These are phyloP conservation scores for Typha latifolia DNA, from an alignment of 176 grass and related monocot genomes.

Conservation along the genomic window DNA sequence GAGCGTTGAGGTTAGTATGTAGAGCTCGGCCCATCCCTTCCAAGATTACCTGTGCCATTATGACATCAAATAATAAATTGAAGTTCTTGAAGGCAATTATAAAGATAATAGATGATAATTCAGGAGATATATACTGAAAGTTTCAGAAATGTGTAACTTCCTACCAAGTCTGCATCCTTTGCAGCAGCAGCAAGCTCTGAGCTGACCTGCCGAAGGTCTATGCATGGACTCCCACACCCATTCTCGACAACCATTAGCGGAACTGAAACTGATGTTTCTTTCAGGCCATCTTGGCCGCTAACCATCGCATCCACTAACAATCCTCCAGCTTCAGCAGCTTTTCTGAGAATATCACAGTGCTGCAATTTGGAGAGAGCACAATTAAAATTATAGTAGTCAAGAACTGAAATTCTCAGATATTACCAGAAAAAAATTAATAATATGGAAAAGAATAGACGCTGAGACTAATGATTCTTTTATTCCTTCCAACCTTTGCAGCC, in stretches of 20 bases:
- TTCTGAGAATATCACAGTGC: conserved; percentile 84
- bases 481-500: conserved; percentile 66
- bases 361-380: conserved; percentile 13
- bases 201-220: conserved; percentile 96
- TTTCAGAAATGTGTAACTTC: conserved; percentile 9
- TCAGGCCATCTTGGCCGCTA: conserved; percentile 64
- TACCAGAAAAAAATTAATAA: no score
- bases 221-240: conserved; percentile 79
- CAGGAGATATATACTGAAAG: not conserved
- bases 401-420: no score
- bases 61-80: not conserved
- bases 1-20: conserved; percentile 87
- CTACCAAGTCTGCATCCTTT: conserved; percentile 89
- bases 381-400: no score
- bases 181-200: conserved; percentile 75
- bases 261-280: conserved; percentile 45
- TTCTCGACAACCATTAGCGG: conserved; percentile 94
- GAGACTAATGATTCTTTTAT: not conserved
- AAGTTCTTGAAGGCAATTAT: conserved; percentile 3
- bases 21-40: conserved; percentile 90
- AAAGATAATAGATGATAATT: conserved; percentile 11
- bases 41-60: conserved; percentile 57
- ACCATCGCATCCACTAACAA: conserved; percentile 90
- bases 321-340: conserved; percentile 90
- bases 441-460: not conserved